A percentile compares a stretch with the other conserved stretches of the same genome.
Conservation (phyloP, 306 rosid species). For the Malus orientalis region DNA sequence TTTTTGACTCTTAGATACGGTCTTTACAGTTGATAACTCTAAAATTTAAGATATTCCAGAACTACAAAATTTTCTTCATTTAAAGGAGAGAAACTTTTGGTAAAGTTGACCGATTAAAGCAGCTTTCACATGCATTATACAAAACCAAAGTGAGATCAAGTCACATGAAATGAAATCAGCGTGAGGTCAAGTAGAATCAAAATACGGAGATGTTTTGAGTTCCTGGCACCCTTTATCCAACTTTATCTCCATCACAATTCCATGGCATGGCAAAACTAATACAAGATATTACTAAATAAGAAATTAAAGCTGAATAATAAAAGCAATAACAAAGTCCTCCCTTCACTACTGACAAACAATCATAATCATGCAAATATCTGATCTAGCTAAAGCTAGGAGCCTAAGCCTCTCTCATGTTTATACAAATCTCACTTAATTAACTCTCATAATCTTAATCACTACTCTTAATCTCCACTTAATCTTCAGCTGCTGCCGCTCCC, state of each 20-base stretch:
- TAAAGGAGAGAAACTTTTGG: neutral
- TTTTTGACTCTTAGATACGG: no score
- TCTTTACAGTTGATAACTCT: neutral
- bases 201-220: no score
- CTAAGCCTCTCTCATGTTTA: neutral
- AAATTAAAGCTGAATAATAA: neutral
- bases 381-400: neutral
- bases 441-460: neutral
- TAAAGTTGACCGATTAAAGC: neutral
- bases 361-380: neutral
- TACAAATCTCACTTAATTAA: neutral
- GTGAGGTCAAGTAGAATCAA: neutral
- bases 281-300: neutral
- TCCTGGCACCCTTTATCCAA: no score
- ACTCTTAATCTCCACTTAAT: neutral
- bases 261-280: neutral
- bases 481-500: neutral
- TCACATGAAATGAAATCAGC: neutral
- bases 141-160: neutral
- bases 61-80: no score
- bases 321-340: neutral
- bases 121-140: no score
- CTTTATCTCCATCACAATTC: neutral
- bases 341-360: neutral
- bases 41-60: no score